phyloP scores from a whole-genome alignment of 78 protist genomes.

The Protostelium mycophagum region DNA sequence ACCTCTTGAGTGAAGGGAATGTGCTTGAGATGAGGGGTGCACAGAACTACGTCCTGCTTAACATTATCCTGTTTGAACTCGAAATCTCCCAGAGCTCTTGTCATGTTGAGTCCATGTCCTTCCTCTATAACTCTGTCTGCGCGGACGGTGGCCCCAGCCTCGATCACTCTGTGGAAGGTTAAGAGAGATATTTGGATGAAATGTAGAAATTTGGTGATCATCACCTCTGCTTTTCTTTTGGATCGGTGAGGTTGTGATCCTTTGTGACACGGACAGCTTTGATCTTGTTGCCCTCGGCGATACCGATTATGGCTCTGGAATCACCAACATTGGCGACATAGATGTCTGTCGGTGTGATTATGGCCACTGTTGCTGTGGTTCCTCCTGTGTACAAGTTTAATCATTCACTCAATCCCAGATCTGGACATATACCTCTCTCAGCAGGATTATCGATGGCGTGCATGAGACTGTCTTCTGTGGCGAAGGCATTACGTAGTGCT shows the following conservation, averaged over 20 bases:
- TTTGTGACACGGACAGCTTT: not conserved
- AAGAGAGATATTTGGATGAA: too few relatives aligned
- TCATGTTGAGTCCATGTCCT: not conserved
- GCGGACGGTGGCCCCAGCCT: not conserved
- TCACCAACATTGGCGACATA: not conserved
- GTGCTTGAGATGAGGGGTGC: not conserved
- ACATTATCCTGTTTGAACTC: not conserved
- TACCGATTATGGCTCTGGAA: not conserved
- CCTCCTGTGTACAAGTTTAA: not conserved
- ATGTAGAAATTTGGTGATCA: too few relatives aligned
- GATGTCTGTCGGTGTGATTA: not conserved
- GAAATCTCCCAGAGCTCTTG: not conserved
- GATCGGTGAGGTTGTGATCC: not conserved
- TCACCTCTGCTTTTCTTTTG: not conserved
- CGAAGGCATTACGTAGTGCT: not conserved
- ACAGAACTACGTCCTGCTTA: not conserved
- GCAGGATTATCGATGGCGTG: not conserved
- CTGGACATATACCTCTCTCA: not conserved
- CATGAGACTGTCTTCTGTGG: not conserved
- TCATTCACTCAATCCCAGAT: not conserved
- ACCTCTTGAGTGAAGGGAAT: not conserved
- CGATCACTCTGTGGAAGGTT: not conserved
- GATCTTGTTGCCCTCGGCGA: not conserved
- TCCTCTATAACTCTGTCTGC: not conserved
- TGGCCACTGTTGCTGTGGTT: not conserved